These are phyloP conservation scores for Ceratobasidium sp. DNA, from an alignment of 1,284 basidiomycete genomes.

Conservation along the genomic window DNA sequence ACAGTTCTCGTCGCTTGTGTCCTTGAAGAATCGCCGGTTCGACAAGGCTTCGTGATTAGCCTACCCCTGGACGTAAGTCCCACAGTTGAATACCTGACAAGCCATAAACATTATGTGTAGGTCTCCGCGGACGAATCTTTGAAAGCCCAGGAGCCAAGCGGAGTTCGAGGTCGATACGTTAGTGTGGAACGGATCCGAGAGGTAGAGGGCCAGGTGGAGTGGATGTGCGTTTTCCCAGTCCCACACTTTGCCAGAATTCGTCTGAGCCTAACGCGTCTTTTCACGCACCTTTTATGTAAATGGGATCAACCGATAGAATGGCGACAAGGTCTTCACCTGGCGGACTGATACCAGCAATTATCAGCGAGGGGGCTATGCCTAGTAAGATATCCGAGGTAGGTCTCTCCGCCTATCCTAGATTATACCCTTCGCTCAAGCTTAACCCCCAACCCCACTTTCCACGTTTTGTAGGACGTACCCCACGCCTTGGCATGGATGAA, in stretches of 20 bases:
- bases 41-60: constrained; percentile 32
- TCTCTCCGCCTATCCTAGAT: too few species aligned
- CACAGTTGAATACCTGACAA: not conserved
- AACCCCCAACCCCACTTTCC: too few species aligned
- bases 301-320: constrained; percentile 5
- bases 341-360: constrained; percentile 16
- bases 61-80: constrained; percentile 29
- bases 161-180: constrained; percentile 30
- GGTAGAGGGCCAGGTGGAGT: constrained; percentile 22
- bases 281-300: not conserved
- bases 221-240: constrained; percentile 6
- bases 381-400: constrained; percentile 29
- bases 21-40: not conserved
- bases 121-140: constrained; percentile 17
- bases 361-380: constrained; percentile 29
- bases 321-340: constrained; percentile 31
- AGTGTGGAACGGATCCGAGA: constrained; percentile 30
- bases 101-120: not conserved
- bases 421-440: not conserved
- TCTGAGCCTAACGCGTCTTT: not conserved
- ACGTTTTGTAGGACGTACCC: constrained; percentile 24
- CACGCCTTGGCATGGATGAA: constrained; percentile 33
- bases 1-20: constrained; percentile 28
- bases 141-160: constrained; percentile 16
- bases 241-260: not conserved